Base-by-base conservation (phyloP, 1,284 basidiomycete species). In the Rhodotorula sp. region DNA sequence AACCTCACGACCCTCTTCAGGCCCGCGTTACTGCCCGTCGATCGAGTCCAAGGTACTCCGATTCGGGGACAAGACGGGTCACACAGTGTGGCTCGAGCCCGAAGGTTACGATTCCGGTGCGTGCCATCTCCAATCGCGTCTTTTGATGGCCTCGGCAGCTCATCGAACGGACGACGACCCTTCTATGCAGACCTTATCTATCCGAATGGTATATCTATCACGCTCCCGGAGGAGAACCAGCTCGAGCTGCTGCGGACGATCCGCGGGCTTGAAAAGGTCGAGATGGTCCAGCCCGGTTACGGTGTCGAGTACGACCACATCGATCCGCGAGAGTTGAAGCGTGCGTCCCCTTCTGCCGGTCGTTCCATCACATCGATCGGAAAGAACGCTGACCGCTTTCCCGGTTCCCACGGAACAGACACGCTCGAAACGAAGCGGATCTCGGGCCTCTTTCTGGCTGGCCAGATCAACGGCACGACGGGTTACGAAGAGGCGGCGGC, bases 401-500 rank as follows among this genome's bases (percentile, higher is more conserved):
- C 56, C 56, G 29, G 6, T 16, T 34, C 26, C 10, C 16, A 16
- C 23, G 34, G 91, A 31, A 3, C 71, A 92, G 90, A 87, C 20
- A 92, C 91, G 0, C 84, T 95, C 67, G 91, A 95, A 81, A 93
- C 92, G 0, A 92, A 92, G 79, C 85, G 89, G 23, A 91, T 95
- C 66, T 83, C 86, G 79, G 92, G 92, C 5, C 85, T 94, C 3
- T 93, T 90, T 81, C 86, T 94, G 43, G 91, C 92, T 3, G 92
- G 91, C 10, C 91, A 94, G 81, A 93, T 94, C 78, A 93, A 93
- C 78, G 91, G 73, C 21, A 95, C 92, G 0, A 95, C 92, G 2
- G 92, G 92, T 1, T 95, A 95, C 79, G 93, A 95, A 80, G 93
- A 95, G 81, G 92, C 93, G 3, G 92, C 91, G 1, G 91, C 91